Evolutionary conservation across 2,329 filamentous ascomycete species (phyloP).

Genomic region (Diplodia scrobiculata): DNA sequence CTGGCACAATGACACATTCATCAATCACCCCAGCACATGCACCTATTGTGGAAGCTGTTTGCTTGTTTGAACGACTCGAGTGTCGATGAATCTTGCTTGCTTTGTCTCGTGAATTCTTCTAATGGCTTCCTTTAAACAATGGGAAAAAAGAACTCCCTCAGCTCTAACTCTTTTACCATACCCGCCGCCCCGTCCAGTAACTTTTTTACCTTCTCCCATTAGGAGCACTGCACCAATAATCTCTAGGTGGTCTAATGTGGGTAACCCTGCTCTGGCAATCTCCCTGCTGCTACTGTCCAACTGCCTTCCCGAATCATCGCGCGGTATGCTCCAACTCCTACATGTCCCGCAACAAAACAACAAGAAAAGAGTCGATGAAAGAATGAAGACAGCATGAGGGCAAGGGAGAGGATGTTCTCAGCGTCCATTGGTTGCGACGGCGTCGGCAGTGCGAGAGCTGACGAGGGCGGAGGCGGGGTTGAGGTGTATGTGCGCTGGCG

Average conservation of each 20-base stretch:
- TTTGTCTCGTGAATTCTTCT: background rate
- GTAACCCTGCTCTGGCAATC: background rate
- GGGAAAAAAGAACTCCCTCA: background rate
- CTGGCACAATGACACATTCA: background rate
- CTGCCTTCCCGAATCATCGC: background rate
- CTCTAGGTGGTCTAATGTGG: slow-evolving; percentile 12
- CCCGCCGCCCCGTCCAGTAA: background rate
- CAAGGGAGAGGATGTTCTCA: background rate
- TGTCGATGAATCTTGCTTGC: background rate
- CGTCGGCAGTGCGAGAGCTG: background rate
- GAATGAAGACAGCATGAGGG: background rate
- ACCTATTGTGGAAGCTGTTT: background rate
- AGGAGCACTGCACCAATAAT: background rate
- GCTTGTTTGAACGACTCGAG: background rate
- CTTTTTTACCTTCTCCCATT: background rate
- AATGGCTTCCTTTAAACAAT: background rate
- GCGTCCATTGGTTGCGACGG: background rate
- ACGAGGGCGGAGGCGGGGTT: background rate
- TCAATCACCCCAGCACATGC: no score
- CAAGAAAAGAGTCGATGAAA: background rate
- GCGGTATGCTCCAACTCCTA: background rate
- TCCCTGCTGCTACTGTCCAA: background rate
- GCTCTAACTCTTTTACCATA: background rate
- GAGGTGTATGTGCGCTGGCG: background rate
- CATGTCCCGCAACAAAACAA: background rate